A percentile compares a stretch with the other conserved stretches of the same genome.
Conservation (phyloP, 805 yeast species). For the Myxozyma mucilagina region DNA sequence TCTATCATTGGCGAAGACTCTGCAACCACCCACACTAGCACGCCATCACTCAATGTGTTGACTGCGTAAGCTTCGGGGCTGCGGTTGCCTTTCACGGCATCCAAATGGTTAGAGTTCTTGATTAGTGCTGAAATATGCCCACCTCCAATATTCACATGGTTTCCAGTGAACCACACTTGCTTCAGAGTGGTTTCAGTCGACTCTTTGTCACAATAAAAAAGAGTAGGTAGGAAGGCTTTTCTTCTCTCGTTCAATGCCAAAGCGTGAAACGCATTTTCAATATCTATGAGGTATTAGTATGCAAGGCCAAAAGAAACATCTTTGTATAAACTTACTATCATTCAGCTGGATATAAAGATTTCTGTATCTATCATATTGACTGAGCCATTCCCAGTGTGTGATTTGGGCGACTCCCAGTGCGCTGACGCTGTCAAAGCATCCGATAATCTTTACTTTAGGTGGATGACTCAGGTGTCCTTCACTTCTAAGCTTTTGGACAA, state of each 20-base stretch:
- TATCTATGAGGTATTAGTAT: conserved; percentile 6
- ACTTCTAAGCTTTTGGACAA: background rate
- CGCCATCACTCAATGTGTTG: conserved; percentile 23
- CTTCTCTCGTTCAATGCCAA: conserved; percentile 26
- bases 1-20: conserved; percentile 14
- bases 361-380: background rate
- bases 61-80: background rate
- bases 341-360: conserved; percentile 11
- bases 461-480: background rate
- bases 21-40: conserved; percentile 25
- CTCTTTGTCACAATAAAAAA: conserved; percentile 18
- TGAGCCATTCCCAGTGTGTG: background rate
- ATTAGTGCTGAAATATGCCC: conserved; percentile 3
- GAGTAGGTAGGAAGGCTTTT: conserved; percentile 13
- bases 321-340: background rate
- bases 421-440: conserved; percentile 31
- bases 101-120: conserved; percentile 11
- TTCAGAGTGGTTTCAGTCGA: background rate
- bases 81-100: background rate
- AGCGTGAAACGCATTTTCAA: conserved; percentile 26
- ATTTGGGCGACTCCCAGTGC: conserved; percentile 22
- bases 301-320: background rate
- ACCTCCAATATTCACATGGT: conserved; percentile 26
- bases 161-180: conserved; percentile 30
- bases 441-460: conserved; percentile 7